phyloP scores from a whole-genome alignment of 768 basidiomycete genomes.

The Phylloporus rhodoxanthus region DNA sequence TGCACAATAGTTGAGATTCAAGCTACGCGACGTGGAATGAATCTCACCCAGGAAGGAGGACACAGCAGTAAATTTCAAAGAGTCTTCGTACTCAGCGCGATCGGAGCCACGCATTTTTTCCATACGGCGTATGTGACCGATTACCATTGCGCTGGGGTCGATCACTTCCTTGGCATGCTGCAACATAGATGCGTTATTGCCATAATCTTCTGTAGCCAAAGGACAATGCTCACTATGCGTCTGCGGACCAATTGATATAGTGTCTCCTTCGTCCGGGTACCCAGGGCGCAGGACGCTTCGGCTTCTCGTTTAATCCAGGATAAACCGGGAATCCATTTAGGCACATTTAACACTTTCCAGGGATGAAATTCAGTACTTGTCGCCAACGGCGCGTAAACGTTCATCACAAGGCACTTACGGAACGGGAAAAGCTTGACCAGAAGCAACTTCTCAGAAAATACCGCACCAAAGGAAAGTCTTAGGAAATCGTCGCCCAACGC shows the following conservation, averaged over 20 bases:
- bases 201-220: not conserved
- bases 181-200: not conserved
- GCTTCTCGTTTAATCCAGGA: not conserved
- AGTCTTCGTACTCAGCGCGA: not conserved
- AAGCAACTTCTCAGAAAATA: not conserved
- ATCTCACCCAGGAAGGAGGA: not conserved
- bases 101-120: not conserved
- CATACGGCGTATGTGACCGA: not conserved
- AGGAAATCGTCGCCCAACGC: not conserved
- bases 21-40: too few species aligned
- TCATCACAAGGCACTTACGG: not conserved
- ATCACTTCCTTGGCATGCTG: not conserved
- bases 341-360: not conserved
- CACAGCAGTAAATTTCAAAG: not conserved
- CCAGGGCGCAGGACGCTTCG: not conserved
- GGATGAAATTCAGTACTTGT: not conserved
- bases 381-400: not conserved
- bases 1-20: not conserved
- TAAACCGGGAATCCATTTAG: not conserved
- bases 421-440: conserved; percentile 9
- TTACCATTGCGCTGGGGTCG: not conserved
- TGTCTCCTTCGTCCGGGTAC: not conserved
- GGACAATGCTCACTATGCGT: not conserved
- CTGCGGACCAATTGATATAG: not conserved
- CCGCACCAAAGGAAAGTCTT: not conserved